These are phyloP conservation scores for Stagonosporopsis rhizophila DNA, from an alignment of 2,329 filamentous ascomycete species.

Conservation along the genomic window DNA sequence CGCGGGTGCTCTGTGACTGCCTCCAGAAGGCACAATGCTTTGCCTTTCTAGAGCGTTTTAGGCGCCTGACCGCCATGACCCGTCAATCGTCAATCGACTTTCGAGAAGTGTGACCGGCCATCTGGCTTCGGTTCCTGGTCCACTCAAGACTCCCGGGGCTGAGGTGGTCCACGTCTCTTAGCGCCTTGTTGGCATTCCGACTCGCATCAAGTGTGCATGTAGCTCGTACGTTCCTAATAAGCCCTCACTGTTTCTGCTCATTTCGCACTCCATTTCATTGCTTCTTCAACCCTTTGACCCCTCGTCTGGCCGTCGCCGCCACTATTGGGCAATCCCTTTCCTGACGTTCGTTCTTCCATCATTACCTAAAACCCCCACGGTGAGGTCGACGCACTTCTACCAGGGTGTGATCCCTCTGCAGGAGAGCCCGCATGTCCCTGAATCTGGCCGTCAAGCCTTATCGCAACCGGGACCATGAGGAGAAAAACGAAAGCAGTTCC, in stretches of 20 bases:
- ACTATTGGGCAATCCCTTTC: slow-evolving; percentile 17
- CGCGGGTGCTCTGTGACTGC: slow-evolving; percentile 1
- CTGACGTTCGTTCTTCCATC: slow-evolving; percentile 17
- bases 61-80: slow-evolving; percentile 3
- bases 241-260: slow-evolving; percentile 17
- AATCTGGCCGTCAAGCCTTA: slow-evolving; percentile 16
- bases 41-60: slow-evolving; percentile 12
- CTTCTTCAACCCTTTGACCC: slow-evolving; percentile 14
- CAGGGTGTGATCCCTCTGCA: slow-evolving; percentile 20
- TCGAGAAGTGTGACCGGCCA: slow-evolving; percentile 9
- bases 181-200: slow-evolving; percentile 30
- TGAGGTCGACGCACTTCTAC: slow-evolving; percentile 22
- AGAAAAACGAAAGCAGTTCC: slow-evolving; percentile 31
- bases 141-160: slow-evolving; percentile 23
- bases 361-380: slow-evolving; percentile 13
- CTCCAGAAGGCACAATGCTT: slow-evolving; percentile 3
- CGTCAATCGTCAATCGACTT: neutral
- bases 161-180: slow-evolving; percentile 24
- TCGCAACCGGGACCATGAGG: slow-evolving; percentile 37
- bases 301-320: slow-evolving; percentile 8
- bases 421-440: slow-evolving; percentile 21
- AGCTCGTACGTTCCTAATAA: slow-evolving; percentile 24
- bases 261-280: slow-evolving; percentile 11
- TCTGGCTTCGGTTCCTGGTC: slow-evolving; percentile 20
- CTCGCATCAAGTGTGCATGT: slow-evolving; percentile 28